Percentiles rank a stretch among this genome's conserved stretches.
Evolutionary conservation across 306 rosid genomes (phyloP).

Genomic region (Vigna radiata): DNA sequence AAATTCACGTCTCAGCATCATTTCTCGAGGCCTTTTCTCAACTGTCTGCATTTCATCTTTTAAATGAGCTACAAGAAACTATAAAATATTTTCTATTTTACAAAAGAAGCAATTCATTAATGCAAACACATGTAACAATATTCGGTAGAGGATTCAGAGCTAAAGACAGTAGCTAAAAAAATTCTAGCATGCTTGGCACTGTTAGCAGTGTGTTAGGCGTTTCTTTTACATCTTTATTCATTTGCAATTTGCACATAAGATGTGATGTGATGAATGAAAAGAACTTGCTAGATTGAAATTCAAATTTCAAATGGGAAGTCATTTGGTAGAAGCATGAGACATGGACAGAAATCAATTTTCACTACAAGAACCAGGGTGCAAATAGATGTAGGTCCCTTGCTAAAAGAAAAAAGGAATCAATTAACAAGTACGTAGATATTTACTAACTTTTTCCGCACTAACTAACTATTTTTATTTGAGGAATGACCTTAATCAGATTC

Average conservation of each 20-base stretch:
- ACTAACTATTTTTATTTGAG: slow-evolving; percentile 22
- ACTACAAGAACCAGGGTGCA: neutral
- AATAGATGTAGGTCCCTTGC: neutral
- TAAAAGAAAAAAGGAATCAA: slow-evolving; percentile 20
- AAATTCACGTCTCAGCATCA: slow-evolving; percentile 99
- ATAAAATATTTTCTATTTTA: neutral
- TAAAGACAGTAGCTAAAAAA: neutral
- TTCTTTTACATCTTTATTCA: neutral
- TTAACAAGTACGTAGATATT: slow-evolving; percentile 12
- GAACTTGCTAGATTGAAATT: slow-evolving; percentile 2
- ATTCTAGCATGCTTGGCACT: slow-evolving; percentile 1
- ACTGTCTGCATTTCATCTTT: slow-evolving; percentile 69
- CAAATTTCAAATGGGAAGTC: slow-evolving; percentile 21
- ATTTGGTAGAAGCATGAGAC: slow-evolving; percentile 17
- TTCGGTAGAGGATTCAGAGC: neutral
- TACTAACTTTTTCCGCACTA: slow-evolving; percentile 13
- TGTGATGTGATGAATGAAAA: neutral
- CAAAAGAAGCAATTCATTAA: slow-evolving; percentile 21
- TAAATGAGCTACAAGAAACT: slow-evolving; percentile 40
- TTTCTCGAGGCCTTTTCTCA: slow-evolving; percentile 97
- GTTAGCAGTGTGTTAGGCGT: neutral
- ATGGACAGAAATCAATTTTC: slow-evolving; percentile 14
- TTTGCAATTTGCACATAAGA: neutral
- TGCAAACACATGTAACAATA: neutral
- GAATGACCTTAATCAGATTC: slow-evolving; percentile 84